Evolutionary conservation across 805 yeast species (phyloP).

Genomic region (Ogataea parapolymorpha): DNA sequence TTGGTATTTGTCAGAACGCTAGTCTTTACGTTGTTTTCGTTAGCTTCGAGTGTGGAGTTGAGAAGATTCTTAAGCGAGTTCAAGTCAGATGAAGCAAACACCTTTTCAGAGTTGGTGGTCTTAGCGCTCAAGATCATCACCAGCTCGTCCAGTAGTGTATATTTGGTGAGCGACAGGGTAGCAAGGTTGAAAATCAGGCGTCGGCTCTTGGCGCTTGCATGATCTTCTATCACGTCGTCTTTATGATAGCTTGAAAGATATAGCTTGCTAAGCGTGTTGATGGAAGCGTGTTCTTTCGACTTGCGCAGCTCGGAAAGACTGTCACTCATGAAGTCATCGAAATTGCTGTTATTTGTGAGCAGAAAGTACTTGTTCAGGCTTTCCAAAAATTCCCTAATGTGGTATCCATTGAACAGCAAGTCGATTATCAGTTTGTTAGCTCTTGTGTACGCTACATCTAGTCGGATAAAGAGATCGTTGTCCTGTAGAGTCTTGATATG

Average conservation of each 20-base stretch:
- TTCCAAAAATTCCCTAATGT: slow-evolving; percentile 44
- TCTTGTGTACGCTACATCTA: slow-evolving; percentile 58
- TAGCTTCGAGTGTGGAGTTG: slow-evolving; percentile 38
- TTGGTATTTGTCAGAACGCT: slow-evolving; percentile 28
- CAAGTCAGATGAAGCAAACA: slow-evolving; percentile 43
- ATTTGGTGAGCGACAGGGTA: slow-evolving; percentile 17
- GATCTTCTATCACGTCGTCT: slow-evolving; percentile 10
- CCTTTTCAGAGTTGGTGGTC: slow-evolving; percentile 52
- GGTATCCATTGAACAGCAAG: slow-evolving; percentile 59
- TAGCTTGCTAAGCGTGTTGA: slow-evolving; percentile 33
- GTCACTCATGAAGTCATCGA: slow-evolving; percentile 50
- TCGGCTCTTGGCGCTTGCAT: slow-evolving; percentile 20
- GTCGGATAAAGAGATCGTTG: slow-evolving; percentile 43
- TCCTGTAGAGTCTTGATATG: slow-evolving; percentile 29
- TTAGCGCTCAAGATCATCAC: slow-evolving; percentile 50
- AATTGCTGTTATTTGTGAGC: slow-evolving; percentile 46
- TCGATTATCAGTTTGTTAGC: slow-evolving; percentile 63
- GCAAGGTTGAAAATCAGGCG: slow-evolving; percentile 23
- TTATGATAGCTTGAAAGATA: slow-evolving; percentile 19
- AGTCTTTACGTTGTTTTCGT: slow-evolving; percentile 13
- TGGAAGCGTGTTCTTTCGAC: slow-evolving; percentile 22
- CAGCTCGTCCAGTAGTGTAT: slow-evolving; percentile 31
- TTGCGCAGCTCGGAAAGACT: slow-evolving; percentile 53
- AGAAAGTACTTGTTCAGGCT: slow-evolving; percentile 58
- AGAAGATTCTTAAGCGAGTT: slow-evolving; percentile 43